Percentiles rank a stretch among this genome's conserved stretches.
Conservation (phyloP, 257 asterid genomes). For the Solanum neorickii region DNA sequence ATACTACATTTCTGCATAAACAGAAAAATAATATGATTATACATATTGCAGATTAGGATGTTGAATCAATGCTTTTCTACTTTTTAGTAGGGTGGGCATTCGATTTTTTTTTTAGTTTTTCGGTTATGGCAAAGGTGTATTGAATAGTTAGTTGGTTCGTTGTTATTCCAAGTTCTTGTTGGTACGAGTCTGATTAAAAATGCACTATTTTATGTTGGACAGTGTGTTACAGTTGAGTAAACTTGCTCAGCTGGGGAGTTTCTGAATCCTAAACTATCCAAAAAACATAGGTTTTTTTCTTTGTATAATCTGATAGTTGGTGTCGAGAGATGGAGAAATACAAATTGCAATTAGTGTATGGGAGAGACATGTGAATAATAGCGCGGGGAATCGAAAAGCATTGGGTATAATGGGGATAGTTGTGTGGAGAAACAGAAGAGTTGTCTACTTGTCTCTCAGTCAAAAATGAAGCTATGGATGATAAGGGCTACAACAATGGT, state of each 20-base stretch:
- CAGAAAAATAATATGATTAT: not conserved
- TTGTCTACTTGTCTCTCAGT: conserved; percentile 38
- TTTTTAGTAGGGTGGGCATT: not conserved
- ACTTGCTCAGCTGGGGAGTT: not conserved
- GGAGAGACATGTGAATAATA: conserved; percentile 39
- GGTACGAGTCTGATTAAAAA: not conserved
- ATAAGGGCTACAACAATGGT: conserved; percentile 33
- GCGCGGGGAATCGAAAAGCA: conserved; percentile 22
- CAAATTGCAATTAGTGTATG: not conserved
- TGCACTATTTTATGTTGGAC: not conserved
- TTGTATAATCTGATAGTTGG: not conserved
- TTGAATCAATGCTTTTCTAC: not conserved
- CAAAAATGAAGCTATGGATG: conserved; percentile 46
- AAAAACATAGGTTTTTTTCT: not conserved
- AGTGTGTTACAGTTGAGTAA: not conserved
- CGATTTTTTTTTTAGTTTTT: too few species aligned
- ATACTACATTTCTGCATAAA: not conserved
- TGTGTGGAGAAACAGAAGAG: conserved; percentile 61
- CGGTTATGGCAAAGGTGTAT: not conserved
- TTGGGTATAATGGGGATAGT: conserved; percentile 34
- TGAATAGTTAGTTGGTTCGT: not conserved
- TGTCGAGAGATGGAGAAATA: not conserved
- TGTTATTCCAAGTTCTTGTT: not conserved
- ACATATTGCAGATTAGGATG: not conserved
- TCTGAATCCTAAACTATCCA: not conserved